phyloP scores from a whole-genome alignment of 306 rosid genomes.

The Gastrolobium villosum region DNA sequence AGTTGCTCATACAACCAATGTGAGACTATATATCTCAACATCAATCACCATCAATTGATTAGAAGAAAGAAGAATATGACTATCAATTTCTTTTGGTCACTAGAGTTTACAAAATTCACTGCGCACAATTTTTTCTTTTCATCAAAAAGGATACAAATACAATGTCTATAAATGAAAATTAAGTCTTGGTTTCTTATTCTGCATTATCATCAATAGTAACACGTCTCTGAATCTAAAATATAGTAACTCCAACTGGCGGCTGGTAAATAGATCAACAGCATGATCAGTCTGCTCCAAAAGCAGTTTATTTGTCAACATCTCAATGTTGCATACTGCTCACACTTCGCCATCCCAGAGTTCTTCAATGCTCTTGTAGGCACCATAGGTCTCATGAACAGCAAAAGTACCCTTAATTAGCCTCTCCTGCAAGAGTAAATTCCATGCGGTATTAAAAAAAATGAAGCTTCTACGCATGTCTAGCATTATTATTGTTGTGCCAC shows the following conservation, averaged over 20 bases:
- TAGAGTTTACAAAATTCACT: background rate
- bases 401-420: conserved; percentile 55
- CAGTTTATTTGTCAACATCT: background rate
- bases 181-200: background rate
- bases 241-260: background rate
- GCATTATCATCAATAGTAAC: background rate
- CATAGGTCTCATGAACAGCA: conserved; percentile 51
- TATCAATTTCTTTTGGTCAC: background rate
- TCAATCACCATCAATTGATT: too few species aligned
- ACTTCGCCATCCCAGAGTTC: conserved; percentile 76
- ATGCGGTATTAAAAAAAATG: conserved; percentile 10
- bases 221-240: background rate
- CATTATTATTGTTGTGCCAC: background rate
- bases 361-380: conserved; percentile 59
- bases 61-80: background rate
- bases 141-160: background rate
- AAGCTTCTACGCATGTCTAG: background rate
- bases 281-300: background rate
- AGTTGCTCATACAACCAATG: too few species aligned
- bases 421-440: conserved; percentile 57
- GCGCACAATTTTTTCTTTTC: background rate
- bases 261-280: background rate
- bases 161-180: background rate
- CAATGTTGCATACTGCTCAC: conserved; percentile 50
- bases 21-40: too few species aligned